Percentiles rank a stretch among this genome's conserved stretches.
These are phyloP conservation scores for Picea sitchensis DNA, from an alignment of 75 land plant species.

Conservation along the genomic window DNA sequence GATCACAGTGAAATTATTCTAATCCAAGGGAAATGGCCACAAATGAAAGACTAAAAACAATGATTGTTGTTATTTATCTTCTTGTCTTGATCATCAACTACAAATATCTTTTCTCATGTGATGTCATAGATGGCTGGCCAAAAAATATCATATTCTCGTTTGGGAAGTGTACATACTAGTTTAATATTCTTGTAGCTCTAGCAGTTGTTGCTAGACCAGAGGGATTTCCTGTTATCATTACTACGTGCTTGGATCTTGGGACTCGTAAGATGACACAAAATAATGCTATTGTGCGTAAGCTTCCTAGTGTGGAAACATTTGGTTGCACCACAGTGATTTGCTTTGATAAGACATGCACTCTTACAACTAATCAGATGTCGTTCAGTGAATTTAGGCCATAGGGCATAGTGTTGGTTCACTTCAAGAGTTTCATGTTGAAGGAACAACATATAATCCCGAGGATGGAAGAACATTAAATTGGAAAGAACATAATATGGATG, in stretches of 20 bases:
- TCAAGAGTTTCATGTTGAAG: constrained; percentile 23
- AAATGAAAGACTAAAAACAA: no score
- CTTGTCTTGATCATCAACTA: constrained; percentile 82
- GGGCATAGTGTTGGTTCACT: constrained; percentile 32
- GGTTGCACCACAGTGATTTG: constrained; percentile 79
- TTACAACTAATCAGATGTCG: constrained; percentile 93
- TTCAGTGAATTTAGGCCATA: constrained; percentile 50
- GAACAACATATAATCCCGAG: constrained; percentile 51
- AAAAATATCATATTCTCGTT: no score
- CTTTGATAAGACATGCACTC: constrained; percentile 47
- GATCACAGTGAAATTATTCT: no score
- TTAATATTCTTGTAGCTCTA: no score
- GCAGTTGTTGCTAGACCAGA: no score
- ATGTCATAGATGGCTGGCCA: no score
- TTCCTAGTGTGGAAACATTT: constrained; percentile 85
- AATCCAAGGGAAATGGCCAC: no score
- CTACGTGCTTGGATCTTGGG: constrained; percentile 85
- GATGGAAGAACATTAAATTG: constrained; percentile 75
- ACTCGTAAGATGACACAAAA: constrained; percentile 91
- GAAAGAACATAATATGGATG: constrained; percentile 46
- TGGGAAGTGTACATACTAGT: no score
- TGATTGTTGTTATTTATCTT: constrained; percentile 66
- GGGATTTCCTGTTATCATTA: constrained; percentile 81
- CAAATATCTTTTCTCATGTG: constrained; percentile 35
- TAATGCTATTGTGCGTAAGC: constrained; percentile 30